phyloP scores from a whole-genome alignment of 2,329 filamentous ascomycete species.

The Nothophoma quercina region DNA sequence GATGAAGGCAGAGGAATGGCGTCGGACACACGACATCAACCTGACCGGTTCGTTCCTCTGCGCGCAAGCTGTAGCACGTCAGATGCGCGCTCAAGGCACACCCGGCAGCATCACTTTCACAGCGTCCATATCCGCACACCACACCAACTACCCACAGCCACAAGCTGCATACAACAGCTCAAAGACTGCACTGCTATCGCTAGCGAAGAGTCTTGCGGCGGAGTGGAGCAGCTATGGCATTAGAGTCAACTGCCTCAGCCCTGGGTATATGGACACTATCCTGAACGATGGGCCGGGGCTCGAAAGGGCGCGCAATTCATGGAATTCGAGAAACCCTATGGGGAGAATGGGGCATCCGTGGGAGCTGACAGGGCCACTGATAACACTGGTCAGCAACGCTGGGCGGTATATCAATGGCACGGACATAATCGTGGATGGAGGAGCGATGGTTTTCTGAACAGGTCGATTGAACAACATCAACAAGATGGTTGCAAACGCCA shows the following conservation, averaged over 20 bases:
- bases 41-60: conserved; percentile 74
- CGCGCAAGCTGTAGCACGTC: conserved; percentile 68
- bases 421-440: conserved; percentile 71
- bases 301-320: conserved; percentile 60
- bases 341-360: conserved; percentile 70
- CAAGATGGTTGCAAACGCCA: too few species aligned
- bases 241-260: conserved; percentile 72
- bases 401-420: conserved; percentile 74
- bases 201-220: conserved; percentile 71
- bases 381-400: conserved; percentile 67
- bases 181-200: conserved; percentile 70
- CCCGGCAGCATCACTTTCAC: conserved; percentile 72
- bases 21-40: conserved; percentile 73
- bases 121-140: conserved; percentile 72
- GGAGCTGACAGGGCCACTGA: conserved; percentile 69
- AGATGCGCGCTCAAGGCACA: conserved; percentile 47
- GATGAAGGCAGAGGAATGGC: conserved; percentile 66
- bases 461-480: too few species aligned
- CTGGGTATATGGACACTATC: conserved; percentile 80
- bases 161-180: conserved; percentile 76
- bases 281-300: conserved; percentile 72
- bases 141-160: conserved; percentile 75
- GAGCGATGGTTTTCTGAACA: conserved; percentile 48
- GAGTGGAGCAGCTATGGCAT: conserved; percentile 79
- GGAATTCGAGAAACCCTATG: conserved; percentile 67